Base-by-base conservation (phyloP, 192 early-diverging fungal genomes). In the Gamsiella multidivaricata region DNA sequence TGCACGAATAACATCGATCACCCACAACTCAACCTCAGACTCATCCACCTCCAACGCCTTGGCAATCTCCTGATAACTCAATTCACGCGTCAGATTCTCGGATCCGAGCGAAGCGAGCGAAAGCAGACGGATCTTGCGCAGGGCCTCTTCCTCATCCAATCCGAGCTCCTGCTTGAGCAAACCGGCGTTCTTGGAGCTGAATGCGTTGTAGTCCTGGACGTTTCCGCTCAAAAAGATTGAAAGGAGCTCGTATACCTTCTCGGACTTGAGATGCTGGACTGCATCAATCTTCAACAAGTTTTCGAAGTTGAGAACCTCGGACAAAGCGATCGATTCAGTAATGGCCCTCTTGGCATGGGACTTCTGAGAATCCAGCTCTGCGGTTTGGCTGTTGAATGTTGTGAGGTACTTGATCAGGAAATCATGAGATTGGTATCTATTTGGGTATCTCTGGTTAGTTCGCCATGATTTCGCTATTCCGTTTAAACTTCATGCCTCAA, bases 11-110 rank as follows among this genome's bases (percentile, higher is more conserved):
- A 90, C 94, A 74, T 96, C 93, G 75, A 98, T 97, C 20, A 95
- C 88, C 95, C 95, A 98, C 85, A 95, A 80, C 86, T 98, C 97
- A 12, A 98, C 95, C 36, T 96, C 94, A 17, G 83, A 86, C 55
- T 88, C 88, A 12, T 85, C 78, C 51, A 98, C 89, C 52, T 88
- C 88, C 39, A 98, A 84, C 5, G 89, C 90, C 49, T 84, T 79
- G 41, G 93, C 88, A 53, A 98, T 89, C n/a, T 84, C 79, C 51
- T 69, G 57, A 78, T 95, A 96, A 37, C 89, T 80, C 71, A 98
- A 83, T 51, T 87, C 87, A 46, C 89, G 74, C 26, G 84, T 81
- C 39, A 95, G 80, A 56, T 91, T 85, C 42, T 85, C 84, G 8
- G 92, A 91, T 12, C 91, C 93, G 26, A 96, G 73, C 23, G 88